These are phyloP conservation scores for Eimeria acervulina DNA, from an alignment of 169 alveolate genomes.

Conservation along the genomic window DNA sequence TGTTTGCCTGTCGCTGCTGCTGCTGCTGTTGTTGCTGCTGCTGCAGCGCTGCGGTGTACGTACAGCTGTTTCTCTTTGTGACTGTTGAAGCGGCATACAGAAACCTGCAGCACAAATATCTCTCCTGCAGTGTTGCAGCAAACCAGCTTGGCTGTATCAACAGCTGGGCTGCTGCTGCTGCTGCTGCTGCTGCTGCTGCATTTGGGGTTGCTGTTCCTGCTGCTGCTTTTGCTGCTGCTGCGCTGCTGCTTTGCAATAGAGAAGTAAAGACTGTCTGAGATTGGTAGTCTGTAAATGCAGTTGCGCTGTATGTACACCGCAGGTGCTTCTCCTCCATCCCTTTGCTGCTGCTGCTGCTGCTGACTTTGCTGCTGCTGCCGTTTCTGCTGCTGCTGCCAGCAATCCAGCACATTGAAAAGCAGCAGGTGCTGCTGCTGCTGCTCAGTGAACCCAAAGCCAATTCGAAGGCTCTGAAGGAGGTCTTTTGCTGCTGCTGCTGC, in stretches of 20 bases:
- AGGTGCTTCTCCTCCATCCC: no score
- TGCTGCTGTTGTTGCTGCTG: no score
- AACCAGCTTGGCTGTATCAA: no score
- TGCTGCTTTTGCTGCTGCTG: no score
- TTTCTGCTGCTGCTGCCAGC: constrained; percentile 9
- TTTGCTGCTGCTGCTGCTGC: no score
- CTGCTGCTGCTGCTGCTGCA: constrained; percentile 33
- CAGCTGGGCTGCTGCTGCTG: no score
- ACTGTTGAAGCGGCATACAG: not conserved
- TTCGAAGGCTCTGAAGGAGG: not conserved
- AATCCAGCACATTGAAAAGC: constrained; percentile 1
- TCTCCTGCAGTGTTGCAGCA: constrained; percentile 43
- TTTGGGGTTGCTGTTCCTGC: not conserved
- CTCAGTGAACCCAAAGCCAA: constrained; percentile 5
- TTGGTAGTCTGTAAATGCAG: constrained; percentile 28
- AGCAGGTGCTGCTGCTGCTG: constrained; percentile 10
- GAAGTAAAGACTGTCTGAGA: not conserved
- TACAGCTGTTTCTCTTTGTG: constrained; percentile 13
- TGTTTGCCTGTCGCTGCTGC: not conserved
- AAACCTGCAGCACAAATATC: constrained; percentile 30
- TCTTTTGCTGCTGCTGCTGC: not conserved
- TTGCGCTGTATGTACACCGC: no score
- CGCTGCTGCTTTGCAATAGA: no score
- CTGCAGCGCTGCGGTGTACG: no score
- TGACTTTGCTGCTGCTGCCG: constrained; percentile 12